Percentiles rank a stretch among this genome's conserved stretches.
These are phyloP conservation scores for Tanacetum coccineum DNA, from an alignment of 129 eudicot species.

Conservation along the genomic window DNA sequence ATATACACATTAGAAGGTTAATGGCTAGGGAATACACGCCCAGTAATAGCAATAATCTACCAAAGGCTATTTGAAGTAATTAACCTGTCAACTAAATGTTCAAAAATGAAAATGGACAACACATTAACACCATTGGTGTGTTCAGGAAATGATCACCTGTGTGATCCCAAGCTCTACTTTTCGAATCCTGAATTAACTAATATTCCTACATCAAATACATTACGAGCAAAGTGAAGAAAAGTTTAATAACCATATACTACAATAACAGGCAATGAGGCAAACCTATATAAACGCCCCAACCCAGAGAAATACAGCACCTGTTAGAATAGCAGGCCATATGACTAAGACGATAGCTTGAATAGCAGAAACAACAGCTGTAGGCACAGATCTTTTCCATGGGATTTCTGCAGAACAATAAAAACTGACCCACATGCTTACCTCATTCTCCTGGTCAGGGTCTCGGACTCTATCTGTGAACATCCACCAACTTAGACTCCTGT, in stretches of 20 bases:
- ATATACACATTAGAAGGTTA: too few relatives aligned
- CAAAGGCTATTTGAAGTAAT: too few relatives aligned
- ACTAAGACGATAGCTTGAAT: not conserved
- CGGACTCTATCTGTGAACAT: not conserved
- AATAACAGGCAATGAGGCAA: not conserved
- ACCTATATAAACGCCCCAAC: too few relatives aligned
- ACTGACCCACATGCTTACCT: not conserved
- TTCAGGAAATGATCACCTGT: not conserved
- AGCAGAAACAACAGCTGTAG: not conserved
- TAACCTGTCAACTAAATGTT: not conserved
- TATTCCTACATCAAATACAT: not conserved
- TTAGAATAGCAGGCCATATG: not conserved
- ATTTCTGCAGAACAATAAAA: not conserved
- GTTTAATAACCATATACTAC: not conserved
- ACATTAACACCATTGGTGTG: not conserved
- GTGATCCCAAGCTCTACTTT: not conserved
- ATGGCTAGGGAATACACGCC: too few relatives aligned
- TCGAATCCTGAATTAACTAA: not conserved
- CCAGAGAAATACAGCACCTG: too few relatives aligned
- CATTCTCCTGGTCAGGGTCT: not conserved
- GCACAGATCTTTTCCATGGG: not conserved
- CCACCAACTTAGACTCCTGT: not conserved
- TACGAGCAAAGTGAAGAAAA: not conserved
- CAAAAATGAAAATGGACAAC: too few relatives aligned
- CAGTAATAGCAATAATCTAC: too few relatives aligned